A percentile compares a stretch with the other conserved stretches of the same genome.
These are phyloP conservation scores for Cyclostephanos tholiformis DNA, from an alignment of 108 stramenopile genomes.

Conservation along the genomic window DNA sequence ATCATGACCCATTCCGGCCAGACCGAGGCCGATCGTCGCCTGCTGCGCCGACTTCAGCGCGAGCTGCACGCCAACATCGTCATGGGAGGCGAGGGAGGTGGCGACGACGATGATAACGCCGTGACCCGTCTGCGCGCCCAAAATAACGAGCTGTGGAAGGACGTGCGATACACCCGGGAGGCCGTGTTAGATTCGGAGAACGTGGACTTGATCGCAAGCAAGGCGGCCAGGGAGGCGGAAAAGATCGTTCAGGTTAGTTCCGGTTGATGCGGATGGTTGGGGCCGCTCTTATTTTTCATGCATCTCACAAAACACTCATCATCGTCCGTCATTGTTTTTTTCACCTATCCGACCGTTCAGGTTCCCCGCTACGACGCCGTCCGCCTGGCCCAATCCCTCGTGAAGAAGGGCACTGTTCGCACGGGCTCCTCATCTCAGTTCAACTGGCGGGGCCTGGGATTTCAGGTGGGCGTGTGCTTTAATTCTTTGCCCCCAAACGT, in stretches of 20 bases:
- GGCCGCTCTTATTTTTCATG: neutral
- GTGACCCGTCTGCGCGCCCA: slow-evolving; percentile 41
- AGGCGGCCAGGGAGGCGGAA: slow-evolving; percentile 71
- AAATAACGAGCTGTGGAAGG: slow-evolving; percentile 77
- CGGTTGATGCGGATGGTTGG: neutral
- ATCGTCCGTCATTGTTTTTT: neutral
- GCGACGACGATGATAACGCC: slow-evolving; percentile 28
- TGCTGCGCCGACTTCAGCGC: slow-evolving; percentile 57
- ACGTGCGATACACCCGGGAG: slow-evolving; percentile 81
- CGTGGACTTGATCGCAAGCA: slow-evolving; percentile 63
- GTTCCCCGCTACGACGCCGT: slow-evolving; percentile 84
- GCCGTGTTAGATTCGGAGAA: slow-evolving; percentile 89
- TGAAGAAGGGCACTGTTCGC: slow-evolving; percentile 51
- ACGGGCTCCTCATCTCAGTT: slow-evolving; percentile 51
- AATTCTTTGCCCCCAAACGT: slow-evolving; percentile 71
- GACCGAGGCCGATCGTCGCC: slow-evolving; percentile 77
- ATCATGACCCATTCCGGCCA: slow-evolving; percentile 60
- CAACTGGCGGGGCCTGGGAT: slow-evolving; percentile 70
- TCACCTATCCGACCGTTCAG: slow-evolving; percentile 34
- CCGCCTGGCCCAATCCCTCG: slow-evolving; percentile 55
- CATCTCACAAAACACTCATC: neutral
- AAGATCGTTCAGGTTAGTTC: slow-evolving; percentile 74
- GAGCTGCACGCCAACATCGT: slow-evolving; percentile 43
- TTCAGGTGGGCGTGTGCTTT: slow-evolving; percentile 78
- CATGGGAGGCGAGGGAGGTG: slow-evolving; percentile 14